phyloP scores from a whole-genome alignment of 1,284 basidiomycete genomes.

The Sanghuangporus weigelae region DNA sequence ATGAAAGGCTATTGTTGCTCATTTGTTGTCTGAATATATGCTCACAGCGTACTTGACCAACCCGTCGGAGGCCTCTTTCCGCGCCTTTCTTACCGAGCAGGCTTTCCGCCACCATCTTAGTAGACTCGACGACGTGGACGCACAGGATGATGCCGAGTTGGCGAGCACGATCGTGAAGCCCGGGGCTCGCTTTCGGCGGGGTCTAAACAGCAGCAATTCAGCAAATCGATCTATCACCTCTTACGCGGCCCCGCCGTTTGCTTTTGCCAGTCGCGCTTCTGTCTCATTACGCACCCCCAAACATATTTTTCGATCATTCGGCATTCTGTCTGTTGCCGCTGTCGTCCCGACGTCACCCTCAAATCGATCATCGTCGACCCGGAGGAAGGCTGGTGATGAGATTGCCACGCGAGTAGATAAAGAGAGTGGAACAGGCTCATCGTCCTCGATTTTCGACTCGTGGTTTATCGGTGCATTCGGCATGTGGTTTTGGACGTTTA shows the following conservation, averaged over 20 bases:
- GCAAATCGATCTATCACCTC: conserved; percentile 26
- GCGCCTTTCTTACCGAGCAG: conserved; percentile 90
- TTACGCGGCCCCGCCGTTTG: conserved; percentile 51
- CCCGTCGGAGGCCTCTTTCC: conserved; percentile 88
- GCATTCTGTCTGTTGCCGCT: conserved; percentile 81
- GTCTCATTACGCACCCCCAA: conserved; percentile 92
- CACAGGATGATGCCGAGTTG: conserved; percentile 29
- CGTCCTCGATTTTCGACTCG: conserved; percentile 56
- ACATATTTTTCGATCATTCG: conserved; percentile 81
- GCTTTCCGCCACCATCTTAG: conserved; percentile 92
- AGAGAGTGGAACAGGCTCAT: conserved; percentile 31
- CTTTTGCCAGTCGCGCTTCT: conserved; percentile 87
- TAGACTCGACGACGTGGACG: conserved; percentile 71
- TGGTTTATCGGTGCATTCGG: conserved; percentile 89
- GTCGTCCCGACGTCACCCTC: conserved; percentile 47
- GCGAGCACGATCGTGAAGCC: conserved; percentile 12
- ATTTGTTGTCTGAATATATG: not conserved
- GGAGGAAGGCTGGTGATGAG: conserved; percentile 19
- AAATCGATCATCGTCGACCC: conserved; percentile 28
- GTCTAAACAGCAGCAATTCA: conserved; percentile 30
- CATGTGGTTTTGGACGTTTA: conserved; percentile 79
- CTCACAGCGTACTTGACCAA: conserved; percentile 85
- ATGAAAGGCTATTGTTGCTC: not conserved
- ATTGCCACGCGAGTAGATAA: conserved; percentile 16
- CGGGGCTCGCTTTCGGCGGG: conserved; percentile 18